phyloP scores from a whole-genome alignment of 768 basidiomycete genomes.

The Suillus sp. region DNA sequence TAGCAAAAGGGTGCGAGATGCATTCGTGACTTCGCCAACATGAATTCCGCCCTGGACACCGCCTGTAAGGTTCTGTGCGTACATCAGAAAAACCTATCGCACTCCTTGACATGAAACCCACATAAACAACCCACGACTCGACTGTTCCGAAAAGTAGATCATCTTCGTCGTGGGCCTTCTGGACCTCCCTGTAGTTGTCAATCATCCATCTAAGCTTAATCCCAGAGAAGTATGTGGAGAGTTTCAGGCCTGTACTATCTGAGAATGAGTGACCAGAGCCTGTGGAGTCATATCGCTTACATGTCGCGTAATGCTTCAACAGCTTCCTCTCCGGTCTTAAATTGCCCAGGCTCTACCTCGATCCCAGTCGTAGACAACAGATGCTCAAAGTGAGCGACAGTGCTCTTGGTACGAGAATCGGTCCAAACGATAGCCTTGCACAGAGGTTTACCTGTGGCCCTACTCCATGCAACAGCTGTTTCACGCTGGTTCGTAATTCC shows the following conservation, averaged over 20 bases:
- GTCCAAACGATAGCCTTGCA: conserved; percentile 95
- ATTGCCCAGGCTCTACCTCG: conserved; percentile 63
- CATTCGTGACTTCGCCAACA: conserved; percentile 93
- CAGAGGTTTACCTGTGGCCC: conserved; percentile 84
- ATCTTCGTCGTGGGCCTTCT: conserved; percentile 76
- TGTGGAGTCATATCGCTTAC: conserved; percentile 43
- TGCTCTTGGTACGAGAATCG: conserved; percentile 88
- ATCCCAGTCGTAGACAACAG: conserved; percentile 75
- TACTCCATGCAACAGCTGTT: conserved; percentile 92
- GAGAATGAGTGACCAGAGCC: not conserved
- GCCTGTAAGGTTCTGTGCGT: conserved; percentile 75
- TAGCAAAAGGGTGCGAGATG: conserved; percentile 92
- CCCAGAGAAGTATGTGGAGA: conserved; percentile 98
- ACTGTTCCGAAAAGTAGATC: conserved; percentile 91
- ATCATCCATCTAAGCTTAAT: conserved; percentile 98
- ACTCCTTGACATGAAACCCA: conserved; percentile 37
- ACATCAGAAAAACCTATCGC: conserved; percentile 3
- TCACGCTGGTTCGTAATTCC: conserved; percentile 98
- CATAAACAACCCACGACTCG: conserved; percentile 95
- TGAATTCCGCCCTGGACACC: conserved; percentile 71
- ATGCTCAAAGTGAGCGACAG: conserved; percentile 77
- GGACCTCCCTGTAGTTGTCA: conserved; percentile 77
- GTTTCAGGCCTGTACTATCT: conserved; percentile 82
- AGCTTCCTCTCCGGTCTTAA: conserved; percentile 73
- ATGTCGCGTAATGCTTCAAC: conserved; percentile 64